A percentile compares a stretch with the other conserved stretches of the same genome.
Evolutionary conservation across 306 rosid species (phyloP).

Genomic region (Vigna angularis): DNA sequence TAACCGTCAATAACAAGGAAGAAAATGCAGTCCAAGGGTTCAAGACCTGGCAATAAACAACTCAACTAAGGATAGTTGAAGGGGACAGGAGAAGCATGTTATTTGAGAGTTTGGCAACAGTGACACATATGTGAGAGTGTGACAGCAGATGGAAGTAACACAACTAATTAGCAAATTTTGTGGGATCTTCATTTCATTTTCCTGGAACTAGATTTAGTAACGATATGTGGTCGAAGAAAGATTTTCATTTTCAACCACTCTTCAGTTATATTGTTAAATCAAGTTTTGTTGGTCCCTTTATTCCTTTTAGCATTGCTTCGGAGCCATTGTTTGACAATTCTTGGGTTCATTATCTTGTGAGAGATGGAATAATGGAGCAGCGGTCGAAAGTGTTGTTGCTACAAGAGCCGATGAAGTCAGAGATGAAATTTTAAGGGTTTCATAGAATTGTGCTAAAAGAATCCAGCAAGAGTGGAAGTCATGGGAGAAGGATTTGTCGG

Average conservation of each 20-base stretch:
- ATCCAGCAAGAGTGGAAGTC: conserved; percentile 89
- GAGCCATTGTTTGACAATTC: conserved; percentile 43
- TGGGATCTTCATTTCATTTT: not conserved
- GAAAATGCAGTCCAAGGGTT: too few relatives aligned
- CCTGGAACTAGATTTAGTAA: conserved; percentile 42
- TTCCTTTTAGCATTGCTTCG: conserved; percentile 42
- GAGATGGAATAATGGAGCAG: conserved; percentile 37
- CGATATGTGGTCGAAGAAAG: conserved; percentile 37
- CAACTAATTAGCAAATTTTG: too few relatives aligned
- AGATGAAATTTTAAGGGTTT: conserved; percentile 59
- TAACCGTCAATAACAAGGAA: too few relatives aligned
- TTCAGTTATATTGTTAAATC: not conserved
- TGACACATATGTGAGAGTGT: too few relatives aligned
- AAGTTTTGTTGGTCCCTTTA: conserved; percentile 44
- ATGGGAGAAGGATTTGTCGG: conserved; percentile 14
- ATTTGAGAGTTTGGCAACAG: too few relatives aligned
- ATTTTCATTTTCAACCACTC: conserved; percentile 38
- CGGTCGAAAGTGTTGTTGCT: conserved; percentile 42
- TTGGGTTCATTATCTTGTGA: conserved; percentile 49
- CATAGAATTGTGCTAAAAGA: conserved; percentile 71
- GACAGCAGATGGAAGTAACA: too few relatives aligned
- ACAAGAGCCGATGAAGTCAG: conserved; percentile 48
- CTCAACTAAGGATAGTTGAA: too few relatives aligned
- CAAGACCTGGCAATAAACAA: too few relatives aligned
- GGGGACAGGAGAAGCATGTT: too few relatives aligned